These are phyloP conservation scores for Silybum marianum DNA, from an alignment of 129 eudicot species.

Conservation along the genomic window DNA sequence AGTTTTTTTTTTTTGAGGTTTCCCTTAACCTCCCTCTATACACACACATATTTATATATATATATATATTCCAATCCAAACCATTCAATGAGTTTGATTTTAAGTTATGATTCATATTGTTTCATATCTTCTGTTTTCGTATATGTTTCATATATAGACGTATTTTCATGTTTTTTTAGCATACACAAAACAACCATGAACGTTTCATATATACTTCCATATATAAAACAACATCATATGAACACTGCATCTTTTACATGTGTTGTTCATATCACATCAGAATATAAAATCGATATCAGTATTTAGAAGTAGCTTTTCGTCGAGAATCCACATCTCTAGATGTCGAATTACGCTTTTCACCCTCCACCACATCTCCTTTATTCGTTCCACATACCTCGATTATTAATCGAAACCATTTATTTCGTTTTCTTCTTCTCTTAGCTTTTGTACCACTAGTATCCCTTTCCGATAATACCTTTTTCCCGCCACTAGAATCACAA, in stretches of 20 bases:
- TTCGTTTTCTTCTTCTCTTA: conserved; percentile 3
- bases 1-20: too few relatives aligned
- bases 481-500: conserved; percentile 1
- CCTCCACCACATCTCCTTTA: conserved; percentile 33
- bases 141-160: not conserved
- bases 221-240: not conserved
- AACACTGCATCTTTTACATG: not conserved
- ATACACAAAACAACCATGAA: not conserved
- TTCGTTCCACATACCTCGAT: conserved; percentile 36
- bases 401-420: conserved; percentile 24
- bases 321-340: not conserved
- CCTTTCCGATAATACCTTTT: conserved; percentile 17
- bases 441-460: conserved; percentile 5
- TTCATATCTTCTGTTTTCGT: not conserved
- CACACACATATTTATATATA: too few relatives aligned
- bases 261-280: not conserved
- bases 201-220: not conserved
- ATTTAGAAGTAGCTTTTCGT: not conserved
- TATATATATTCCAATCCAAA: too few relatives aligned
- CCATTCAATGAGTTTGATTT: too few relatives aligned
- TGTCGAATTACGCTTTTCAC: not conserved
- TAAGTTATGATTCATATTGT: not conserved
- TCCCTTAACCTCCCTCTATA: too few relatives aligned
- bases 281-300: not conserved
- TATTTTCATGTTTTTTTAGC: not conserved